A percentile compares a stretch with the other conserved stretches of the same genome.
These are phyloP conservation scores for Gyromitra esculenta DNA, from an alignment of 2,329 filamentous ascomycete species.

Conservation along the genomic window DNA sequence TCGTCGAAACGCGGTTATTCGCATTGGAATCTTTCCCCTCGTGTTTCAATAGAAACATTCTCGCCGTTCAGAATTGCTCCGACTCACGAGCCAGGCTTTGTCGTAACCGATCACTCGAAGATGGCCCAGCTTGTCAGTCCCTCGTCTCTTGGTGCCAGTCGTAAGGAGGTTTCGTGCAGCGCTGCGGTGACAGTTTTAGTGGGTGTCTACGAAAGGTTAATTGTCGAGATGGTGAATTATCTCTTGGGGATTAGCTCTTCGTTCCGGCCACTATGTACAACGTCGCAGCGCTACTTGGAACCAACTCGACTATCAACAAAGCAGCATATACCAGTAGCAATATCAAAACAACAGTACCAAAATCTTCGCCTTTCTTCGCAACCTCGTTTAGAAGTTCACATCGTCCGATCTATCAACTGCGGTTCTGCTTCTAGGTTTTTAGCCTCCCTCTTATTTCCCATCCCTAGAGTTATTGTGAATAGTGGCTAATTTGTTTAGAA, in stretches of 20 bases:
- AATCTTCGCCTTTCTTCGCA: constrained; percentile 7
- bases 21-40: constrained; percentile 13
- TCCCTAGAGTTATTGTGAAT: not conserved
- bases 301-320: constrained; percentile 11
- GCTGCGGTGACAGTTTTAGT: constrained; percentile 23
- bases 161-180: constrained; percentile 5
- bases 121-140: not conserved
- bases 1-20: constrained; percentile 14
- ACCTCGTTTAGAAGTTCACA: not conserved
- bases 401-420: not conserved
- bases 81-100: not conserved
- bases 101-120: not conserved
- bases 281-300: constrained; percentile 27
- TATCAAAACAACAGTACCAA: not conserved
- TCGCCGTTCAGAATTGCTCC: not conserved
- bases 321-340: not conserved
- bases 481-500: constrained; percentile 28
- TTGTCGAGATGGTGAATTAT: constrained; percentile 2
- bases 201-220: constrained; percentile 17
- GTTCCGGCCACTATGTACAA: constrained; percentile 13
- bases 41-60: not conserved
- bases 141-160: not conserved
- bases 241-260: constrained; percentile 21
- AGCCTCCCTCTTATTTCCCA: not conserved
- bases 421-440: constrained; percentile 26